Conservation (phyloP, 108 stramenopile species). For the Cyclotella distinguenda region DNA sequence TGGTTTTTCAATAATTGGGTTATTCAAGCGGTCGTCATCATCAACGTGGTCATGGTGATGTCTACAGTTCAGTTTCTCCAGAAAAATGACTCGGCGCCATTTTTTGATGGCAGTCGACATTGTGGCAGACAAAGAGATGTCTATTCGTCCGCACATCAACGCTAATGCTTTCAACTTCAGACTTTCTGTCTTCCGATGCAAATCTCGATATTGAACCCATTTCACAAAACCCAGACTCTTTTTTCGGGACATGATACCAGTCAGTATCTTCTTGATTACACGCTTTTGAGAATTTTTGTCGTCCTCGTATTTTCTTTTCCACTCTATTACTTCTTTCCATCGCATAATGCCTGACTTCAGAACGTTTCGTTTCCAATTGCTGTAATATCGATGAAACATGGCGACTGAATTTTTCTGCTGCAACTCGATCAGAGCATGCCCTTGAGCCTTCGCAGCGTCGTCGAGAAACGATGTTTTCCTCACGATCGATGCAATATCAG, state of each 20-base stretch:
- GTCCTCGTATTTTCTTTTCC: constrained; percentile 18
- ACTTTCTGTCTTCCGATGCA: constrained; percentile 28
- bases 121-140: neutral
- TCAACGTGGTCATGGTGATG: neutral
- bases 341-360: constrained; percentile 16
- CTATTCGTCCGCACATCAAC: constrained; percentile 24
- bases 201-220: constrained; percentile 33
- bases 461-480: constrained; percentile 31
- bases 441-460: constrained; percentile 36
- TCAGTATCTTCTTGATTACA: constrained; percentile 30
- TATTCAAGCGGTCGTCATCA: too few species aligned
- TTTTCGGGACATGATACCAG: constrained; percentile 34
- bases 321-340: constrained; percentile 31
- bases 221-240: constrained; percentile 31
- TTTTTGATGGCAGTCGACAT: constrained; percentile 33
- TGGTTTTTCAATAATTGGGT: neutral
- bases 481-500: constrained; percentile 30
- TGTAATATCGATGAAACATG: constrained; percentile 25
- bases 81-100: constrained; percentile 43
- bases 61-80: constrained; percentile 24
- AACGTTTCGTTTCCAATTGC: constrained; percentile 4
- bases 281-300: constrained; percentile 29
- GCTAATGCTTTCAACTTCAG: constrained; percentile 34
- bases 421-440: constrained; percentile 20
- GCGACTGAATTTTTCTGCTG: constrained; percentile 33